A percentile compares a stretch with the other conserved stretches of the same genome.
These are phyloP conservation scores for Pythium diclinum DNA, from an alignment of 352 stramenopile genomes.

Conservation along the genomic window DNA sequence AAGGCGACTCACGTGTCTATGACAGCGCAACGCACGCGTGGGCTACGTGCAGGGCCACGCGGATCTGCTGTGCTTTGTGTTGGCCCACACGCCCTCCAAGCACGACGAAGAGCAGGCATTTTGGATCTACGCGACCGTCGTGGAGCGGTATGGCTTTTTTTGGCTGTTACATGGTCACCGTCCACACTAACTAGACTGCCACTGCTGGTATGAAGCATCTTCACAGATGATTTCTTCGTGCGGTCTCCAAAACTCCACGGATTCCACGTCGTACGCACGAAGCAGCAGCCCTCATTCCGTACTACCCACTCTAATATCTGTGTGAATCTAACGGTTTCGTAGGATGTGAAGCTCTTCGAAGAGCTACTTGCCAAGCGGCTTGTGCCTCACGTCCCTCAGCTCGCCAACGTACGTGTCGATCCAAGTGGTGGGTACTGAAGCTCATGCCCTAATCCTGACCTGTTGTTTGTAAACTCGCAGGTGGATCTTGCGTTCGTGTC, in stretches of 20 bases:
- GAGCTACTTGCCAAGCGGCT: conserved; percentile 54
- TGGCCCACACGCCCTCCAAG: conserved; percentile 40
- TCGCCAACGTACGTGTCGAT: conserved; percentile 36
- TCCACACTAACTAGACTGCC: neutral
- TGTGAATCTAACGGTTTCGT: neutral
- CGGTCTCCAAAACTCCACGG: conserved; percentile 62
- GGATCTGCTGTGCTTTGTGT: conserved; percentile 66
- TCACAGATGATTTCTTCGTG: conserved; percentile 73
- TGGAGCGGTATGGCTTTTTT: conserved; percentile 40
- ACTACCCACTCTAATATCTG: neutral
- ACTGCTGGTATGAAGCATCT: conserved; percentile 34
- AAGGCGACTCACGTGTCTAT: neutral
- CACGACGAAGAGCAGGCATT: conserved; percentile 59
- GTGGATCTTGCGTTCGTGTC: conserved; percentile 55
- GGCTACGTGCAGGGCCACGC: conserved; percentile 75
- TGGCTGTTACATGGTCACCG: neutral
- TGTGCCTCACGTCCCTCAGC: conserved; percentile 41
- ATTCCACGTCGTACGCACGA: conserved; percentile 59
- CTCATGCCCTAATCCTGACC: neutral
- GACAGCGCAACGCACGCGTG: conserved; percentile 60
- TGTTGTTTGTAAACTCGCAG: conserved; percentile 21
- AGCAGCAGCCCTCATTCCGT: no score
- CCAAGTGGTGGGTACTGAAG: neutral
- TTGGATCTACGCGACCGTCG: conserved; percentile 69
- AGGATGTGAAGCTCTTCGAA: conserved; percentile 62